Evolutionary conservation across 2,329 filamentous ascomycete species (phyloP), one percentile per base, ranked within the genome.

Genomic region (Plectosphaerella sp.): DNA sequence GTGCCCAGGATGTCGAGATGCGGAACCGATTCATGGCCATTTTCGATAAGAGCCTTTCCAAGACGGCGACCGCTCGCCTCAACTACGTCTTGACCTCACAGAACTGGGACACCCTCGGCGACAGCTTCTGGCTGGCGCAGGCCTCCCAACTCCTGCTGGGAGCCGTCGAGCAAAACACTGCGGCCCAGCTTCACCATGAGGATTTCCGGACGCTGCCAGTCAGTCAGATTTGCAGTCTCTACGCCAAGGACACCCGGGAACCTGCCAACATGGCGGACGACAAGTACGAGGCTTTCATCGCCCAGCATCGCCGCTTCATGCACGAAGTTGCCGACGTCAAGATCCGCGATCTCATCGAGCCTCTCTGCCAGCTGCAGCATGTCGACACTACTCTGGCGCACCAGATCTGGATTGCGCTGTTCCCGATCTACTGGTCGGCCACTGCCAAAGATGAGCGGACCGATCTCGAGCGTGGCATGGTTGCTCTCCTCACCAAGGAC

Each of bases 51-150:
- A 96, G 91, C 65, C 76, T 99, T 58, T 95, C 91, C n/a, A 89
- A 92, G 63, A 91, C 91, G 8, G 93, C 92, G 1, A 95, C 88
- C 62, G 89, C 90, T 53, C 87, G 95, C 37, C 78, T 99, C 39
- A 88, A 87, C 54, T 97, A 97, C 70, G 87, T 97, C 4, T 81
- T 99, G 51, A 86, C 86, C 1, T 88, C 89, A 22, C 95, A 99
- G 67, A 97, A 97, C 61, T 99, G 94, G 94, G 93, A 97, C 66
- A 95, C 90, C 0, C 77, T 99, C 47, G 86, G 85, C 2, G 94
- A 99, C 61, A 96, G 90, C 1, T 99, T 96, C 73, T 99, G 95
- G 95, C 76, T 99, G 48, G 87, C 91, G 41, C 94, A 99, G 70
- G 93, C 95, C 35, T 91, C 91, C 16, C 94, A 99, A 63, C 78